These are phyloP conservation scores for Eucalyptus caleyi DNA, from an alignment of 345 rosid genomes.

Conservation along the genomic window DNA sequence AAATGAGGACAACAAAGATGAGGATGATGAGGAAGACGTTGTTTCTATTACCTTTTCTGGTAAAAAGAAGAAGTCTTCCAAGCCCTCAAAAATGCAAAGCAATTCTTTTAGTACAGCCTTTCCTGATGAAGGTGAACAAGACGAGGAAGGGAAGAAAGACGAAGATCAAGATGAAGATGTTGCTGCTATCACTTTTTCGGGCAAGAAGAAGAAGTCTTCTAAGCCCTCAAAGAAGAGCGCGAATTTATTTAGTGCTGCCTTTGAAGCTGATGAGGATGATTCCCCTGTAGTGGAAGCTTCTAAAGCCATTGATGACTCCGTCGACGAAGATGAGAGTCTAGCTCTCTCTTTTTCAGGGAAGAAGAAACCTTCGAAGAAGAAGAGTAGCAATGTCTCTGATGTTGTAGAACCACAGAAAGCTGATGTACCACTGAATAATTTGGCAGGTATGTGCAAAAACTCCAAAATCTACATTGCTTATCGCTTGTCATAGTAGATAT, in stretches of 20 bases:
- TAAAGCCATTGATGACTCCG: slow-evolving; percentile 1
- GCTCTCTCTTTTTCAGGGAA: slow-evolving; percentile 40
- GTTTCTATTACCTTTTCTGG: slow-evolving; percentile 25
- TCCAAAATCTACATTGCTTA: background rate
- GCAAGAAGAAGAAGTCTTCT: slow-evolving; percentile 77
- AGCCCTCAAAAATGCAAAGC: background rate
- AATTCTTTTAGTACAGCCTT: background rate
- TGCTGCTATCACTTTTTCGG: slow-evolving; percentile 31
- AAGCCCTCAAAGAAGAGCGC: slow-evolving; percentile 49
- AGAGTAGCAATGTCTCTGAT: slow-evolving; percentile 17
- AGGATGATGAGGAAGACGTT: slow-evolving; percentile 7
- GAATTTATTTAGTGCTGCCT: slow-evolving; percentile 35
- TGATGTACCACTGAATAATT: slow-evolving; percentile 3
- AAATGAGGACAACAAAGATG: slow-evolving; percentile 4
- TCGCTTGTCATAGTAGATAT: background rate
- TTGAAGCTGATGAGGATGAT: slow-evolving; percentile 36
- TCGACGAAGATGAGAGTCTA: slow-evolving; percentile 21
- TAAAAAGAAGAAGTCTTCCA: slow-evolving; percentile 29
- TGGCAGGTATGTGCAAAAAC: background rate
- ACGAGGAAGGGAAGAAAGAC: slow-evolving; percentile 1
- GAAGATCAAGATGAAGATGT: slow-evolving; percentile 23
- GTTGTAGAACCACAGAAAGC: slow-evolving; percentile 17
- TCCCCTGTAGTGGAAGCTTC: slow-evolving; percentile 14
- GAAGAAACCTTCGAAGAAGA: slow-evolving; percentile 75
- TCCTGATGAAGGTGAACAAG: background rate